Evolutionary conservation across 1,139 yeast genomes (phyloP), one percentile per base, ranked within the genome.

Genomic region (Neolecta irregularis): DNA sequence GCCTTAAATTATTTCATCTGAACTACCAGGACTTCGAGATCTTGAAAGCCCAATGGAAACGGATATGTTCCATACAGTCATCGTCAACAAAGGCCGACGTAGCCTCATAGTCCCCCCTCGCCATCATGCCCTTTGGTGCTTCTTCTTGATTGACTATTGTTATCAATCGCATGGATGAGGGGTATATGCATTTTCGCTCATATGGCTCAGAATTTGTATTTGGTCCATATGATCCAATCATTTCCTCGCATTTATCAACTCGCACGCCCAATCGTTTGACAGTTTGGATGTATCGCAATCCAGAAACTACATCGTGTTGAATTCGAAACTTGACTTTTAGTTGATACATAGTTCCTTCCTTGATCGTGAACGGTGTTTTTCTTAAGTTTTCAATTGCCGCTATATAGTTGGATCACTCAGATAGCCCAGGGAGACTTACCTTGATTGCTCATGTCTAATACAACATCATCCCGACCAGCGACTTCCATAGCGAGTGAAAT

Each of bases 271-370:
- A 72, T 51, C 85, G 78, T 56, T 80, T 81, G 41, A 83, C 77
- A 26, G 72, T 72, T 55, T 81, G 94, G 46, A 79, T 67, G 56
- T 83, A 85, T 53, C 76, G 74, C 52, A 85, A 67, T 0, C 96
- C 95, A 4, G 95, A 81, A 47, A 85, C 76, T 47, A 83, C 80
- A 52, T 79, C 92, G 52, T 79, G 91, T 57, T 83, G 95, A 26
- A 85, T 77, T 47, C 85, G 69, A 59, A 83, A 85, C 49, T 70
- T 74, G 50, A 81, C 70, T 41, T 65, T 69, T 51, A 81, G 64
- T 50, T 72, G 75, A 57, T 81, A 83, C 32, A 72, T 60, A 22
- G 91, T 65, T 47, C 72, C 74, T 51, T 83, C 95, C 56, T 78
- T 78, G 53, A 85, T 74, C 50, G 66, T 64, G 54, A 78, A 74